A percentile compares a stretch with the other conserved stretches of the same genome.
Evolutionary conservation across 1,284 basidiomycete genomes (phyloP).

Genomic region (Cystobasidium pallidum): DNA sequence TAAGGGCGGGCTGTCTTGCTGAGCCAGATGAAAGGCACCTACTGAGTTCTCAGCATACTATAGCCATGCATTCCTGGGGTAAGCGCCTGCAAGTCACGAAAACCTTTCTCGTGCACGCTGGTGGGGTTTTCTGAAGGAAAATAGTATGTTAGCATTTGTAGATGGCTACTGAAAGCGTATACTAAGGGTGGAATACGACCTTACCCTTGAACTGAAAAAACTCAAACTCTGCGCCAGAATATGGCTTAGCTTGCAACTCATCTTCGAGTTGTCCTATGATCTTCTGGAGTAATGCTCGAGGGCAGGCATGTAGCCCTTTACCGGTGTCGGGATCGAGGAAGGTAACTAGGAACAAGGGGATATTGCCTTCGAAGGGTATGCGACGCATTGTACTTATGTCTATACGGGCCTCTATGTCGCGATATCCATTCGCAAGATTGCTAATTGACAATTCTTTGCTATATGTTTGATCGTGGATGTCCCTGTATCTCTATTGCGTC

Average conservation of each 20-base stretch:
- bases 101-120: conserved; percentile 75
- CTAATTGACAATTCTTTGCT: conserved; percentile 82
- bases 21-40: conserved; percentile 7
- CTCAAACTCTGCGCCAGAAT: conserved; percentile 81
- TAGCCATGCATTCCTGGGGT: conserved; percentile 75
- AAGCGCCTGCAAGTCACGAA: conserved; percentile 71
- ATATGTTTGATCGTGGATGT: conserved; percentile 80
- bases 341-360: conserved; percentile 89
- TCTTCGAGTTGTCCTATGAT: conserved; percentile 60
- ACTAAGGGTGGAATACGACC: background rate
- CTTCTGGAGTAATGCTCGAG: conserved; percentile 74
- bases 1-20: background rate
- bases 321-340: conserved; percentile 81
- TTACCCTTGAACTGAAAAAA: conserved; percentile 68
- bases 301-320: conserved; percentile 72
- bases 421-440: conserved; percentile 86
- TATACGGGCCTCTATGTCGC: conserved; percentile 68
- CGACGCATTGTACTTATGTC: conserved; percentile 62
- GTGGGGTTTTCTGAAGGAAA: conserved; percentile 70
- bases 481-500: conserved; percentile 60
- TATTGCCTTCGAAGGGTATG: conserved; percentile 88
- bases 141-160: conserved; percentile 17
- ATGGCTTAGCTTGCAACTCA: conserved; percentile 51
- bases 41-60: conserved; percentile 53
- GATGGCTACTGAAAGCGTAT: background rate